Conservation (phyloP, 257 asterid species). For the Nicotiana undulata region DNA sequence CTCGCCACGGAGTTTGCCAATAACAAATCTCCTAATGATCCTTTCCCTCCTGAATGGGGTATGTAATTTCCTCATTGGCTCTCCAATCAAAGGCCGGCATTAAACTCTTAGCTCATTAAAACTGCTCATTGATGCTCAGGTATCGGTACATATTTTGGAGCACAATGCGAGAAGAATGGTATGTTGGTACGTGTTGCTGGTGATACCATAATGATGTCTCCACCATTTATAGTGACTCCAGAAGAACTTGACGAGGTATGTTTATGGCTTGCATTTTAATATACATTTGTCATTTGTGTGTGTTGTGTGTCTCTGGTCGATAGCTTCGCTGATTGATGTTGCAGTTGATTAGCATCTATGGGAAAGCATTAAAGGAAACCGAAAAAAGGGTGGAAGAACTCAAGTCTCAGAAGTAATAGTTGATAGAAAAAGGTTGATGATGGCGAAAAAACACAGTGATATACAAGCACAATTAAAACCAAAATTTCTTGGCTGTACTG, state of each 20-base stretch:
- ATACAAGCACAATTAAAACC: neutral
- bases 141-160: conserved; percentile 79
- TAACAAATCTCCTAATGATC: conserved; percentile 87
- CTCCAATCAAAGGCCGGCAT: neutral
- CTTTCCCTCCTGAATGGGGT: conserved; percentile 97
- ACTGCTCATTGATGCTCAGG: conserved; percentile 29
- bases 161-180: conserved; percentile 72
- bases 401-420: conserved; percentile 47
- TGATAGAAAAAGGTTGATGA: neutral
- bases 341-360: conserved; percentile 66
- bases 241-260: conserved; percentile 64
- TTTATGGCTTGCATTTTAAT: neutral
- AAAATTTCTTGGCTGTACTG: neutral
- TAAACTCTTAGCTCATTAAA: neutral
- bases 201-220: conserved; percentile 86
- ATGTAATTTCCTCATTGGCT: conserved; percentile 7
- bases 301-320: neutral
- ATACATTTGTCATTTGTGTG: neutral
- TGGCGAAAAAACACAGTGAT: neutral
- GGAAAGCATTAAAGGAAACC: conserved; percentile 75
- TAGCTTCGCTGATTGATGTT: neutral
- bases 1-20: conserved; percentile 76
- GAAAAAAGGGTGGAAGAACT: conserved; percentile 76
- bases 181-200: conserved; percentile 88
- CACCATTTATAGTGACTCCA: conserved; percentile 68